Base-by-base conservation (phyloP, 148 eudicot species). In the Vaccinium myrtillus region DNA sequence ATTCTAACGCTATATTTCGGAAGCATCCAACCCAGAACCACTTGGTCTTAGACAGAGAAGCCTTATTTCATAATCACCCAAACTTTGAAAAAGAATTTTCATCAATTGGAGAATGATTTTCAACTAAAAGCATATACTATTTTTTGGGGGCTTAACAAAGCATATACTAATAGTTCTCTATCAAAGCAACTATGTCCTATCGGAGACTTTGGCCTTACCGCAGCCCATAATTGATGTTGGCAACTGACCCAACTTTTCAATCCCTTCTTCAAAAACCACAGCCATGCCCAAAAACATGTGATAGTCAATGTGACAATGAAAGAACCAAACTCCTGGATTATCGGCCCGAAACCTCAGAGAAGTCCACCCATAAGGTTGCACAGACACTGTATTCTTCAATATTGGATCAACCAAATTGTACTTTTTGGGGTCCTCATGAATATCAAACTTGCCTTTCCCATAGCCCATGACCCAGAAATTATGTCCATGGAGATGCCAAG, bases 401-500 rank as follows among this genome's bases (percentile, higher is more conserved):
- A 94, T 93, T 0, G 98, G 98, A 46, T 96, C 81, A 2, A 89
- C 91, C 84, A 91, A 76, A 77, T 94, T 96, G 75, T 87, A 94
- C 1, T 86, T 88, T 46, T 78, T 79, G 7, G 91, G 90, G 79
- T 94, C 96, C 3, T 39, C 89, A 11, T 55, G 50, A n/a, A 84
- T 81, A 82, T 94, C 84, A 49, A 94, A 96, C 87, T 92, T 92
- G 8, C 95, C 98, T 1, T 6, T n/a, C 2, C 98, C 98, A 39
- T 93, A 93, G 0, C 97, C 98, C 83, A 96, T n/a, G 15, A 96
- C 98, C 98, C 98, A 94, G 79, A 95, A 95, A 48, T 94, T 94
- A 79, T 95, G 98, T 9, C 98, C 98, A 54, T 95, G 98, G 2
- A 95, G 84, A 86, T 94, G 98, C 98, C 98, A 96, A n/a, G 98